Evolutionary conservation across 495 filamentous ascomycete genomes (phyloP), one percentile per base, ranked within the genome.

Genomic region (Chaetomium tenue): DNA sequence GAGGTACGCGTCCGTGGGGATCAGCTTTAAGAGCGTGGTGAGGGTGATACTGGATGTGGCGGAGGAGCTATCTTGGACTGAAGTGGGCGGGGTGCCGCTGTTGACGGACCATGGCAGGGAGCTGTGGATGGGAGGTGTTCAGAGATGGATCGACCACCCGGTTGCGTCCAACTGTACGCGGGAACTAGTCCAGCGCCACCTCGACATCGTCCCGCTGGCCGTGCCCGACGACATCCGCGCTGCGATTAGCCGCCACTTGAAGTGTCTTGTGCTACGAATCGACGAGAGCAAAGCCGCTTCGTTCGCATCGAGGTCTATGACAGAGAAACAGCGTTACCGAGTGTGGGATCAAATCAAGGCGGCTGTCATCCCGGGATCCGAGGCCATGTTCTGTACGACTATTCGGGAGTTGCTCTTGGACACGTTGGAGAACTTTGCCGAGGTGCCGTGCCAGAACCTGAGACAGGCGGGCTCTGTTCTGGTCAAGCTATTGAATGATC

Each of bases 131-230:
- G 58, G 42, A 3, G 61, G 66, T 3, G 47, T 68, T 2, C 4
- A 16, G 16, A 26, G 42, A 16, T 68, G 66, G 66, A 22, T 63
- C 16, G 47, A 53, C 25, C 28, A 68, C 53, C 59, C 58, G n/a
- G 59, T 57, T 13, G 61, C 57, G 40, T 44, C 59, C 9, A 57
- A 68, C 48, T 50, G 26, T 30, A 46, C 59, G 50, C 37, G 66
- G 3, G 66, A 68, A 59, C 42, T 61, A 37, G 60, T 68, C 11
- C 66, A 68, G 37, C 58, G 66, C n/a, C 66, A 68, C 25, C 47
- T 68, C 3, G 59, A 68, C n/a, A 64, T 68, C 22, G 54, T 68
- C 20, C 58, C 61, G 5, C 37, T 68, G 11, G 58, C 50, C 15
- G 25, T 68, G 28, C 66, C 66, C 8, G 66, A 59, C 40, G 58